Conservation (phyloP, 1,284 basidiomycete species). For the Agroathelia rolfsii region DNA sequence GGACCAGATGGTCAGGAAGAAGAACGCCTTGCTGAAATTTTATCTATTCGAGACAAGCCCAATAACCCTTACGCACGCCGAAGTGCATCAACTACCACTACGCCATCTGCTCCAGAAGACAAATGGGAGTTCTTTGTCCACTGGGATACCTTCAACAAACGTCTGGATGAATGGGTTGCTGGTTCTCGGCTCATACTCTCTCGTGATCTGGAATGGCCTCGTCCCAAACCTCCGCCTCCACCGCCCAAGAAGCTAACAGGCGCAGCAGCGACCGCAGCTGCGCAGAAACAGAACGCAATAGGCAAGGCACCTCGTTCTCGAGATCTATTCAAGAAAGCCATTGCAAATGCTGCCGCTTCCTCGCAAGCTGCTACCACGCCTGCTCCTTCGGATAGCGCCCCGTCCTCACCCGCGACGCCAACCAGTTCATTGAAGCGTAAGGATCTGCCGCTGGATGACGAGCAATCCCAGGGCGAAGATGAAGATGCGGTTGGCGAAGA, state of each 20-base stretch:
- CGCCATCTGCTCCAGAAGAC: conserved; percentile 51
- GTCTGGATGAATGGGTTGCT: conserved; percentile 97
- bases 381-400: no score
- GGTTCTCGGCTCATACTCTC: conserved; percentile 78
- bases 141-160: conserved; percentile 97
- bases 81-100: conserved; percentile 17
- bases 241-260: no score
- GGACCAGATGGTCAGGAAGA: conserved; percentile 65
- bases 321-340: conserved; percentile 67
- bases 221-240: conserved; percentile 67
- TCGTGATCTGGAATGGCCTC: conserved; percentile 93
- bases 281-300: conserved; percentile 40
- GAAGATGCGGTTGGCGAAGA: conserved; percentile 47
- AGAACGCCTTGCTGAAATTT: conserved; percentile 87
- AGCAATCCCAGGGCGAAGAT: conserved; percentile 45
- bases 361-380: conserved; percentile 42
- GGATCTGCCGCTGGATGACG: conserved; percentile 61
- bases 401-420: no score
- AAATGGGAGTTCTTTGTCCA: conserved; percentile 93
- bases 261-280: conserved; percentile 40
- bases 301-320: conserved; percentile 48
- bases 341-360: conserved; percentile 58
- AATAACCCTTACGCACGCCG: conserved; percentile 53
- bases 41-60: conserved; percentile 84
- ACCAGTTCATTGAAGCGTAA: no score